Evolutionary conservation across 179 eudicot species (phyloP).

Genomic region (Nepenthes alata): DNA sequence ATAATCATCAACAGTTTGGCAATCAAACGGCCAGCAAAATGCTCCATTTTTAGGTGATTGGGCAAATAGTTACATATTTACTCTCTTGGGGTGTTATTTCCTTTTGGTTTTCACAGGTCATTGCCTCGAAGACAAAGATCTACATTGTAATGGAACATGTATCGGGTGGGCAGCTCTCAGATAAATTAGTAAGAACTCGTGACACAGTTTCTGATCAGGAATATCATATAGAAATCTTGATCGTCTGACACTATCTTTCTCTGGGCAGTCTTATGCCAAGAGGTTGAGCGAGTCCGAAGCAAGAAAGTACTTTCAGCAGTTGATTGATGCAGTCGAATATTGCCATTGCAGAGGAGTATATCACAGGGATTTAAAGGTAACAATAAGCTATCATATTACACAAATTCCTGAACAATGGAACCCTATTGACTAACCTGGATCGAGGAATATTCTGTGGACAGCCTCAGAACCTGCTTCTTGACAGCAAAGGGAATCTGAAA

Average conservation of each 20-base stretch:
- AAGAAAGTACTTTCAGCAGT: conserved; percentile 62
- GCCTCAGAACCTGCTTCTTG: conserved; percentile 76
- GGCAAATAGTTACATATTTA: neutral
- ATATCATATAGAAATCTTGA: neutral
- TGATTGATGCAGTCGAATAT: conserved; percentile 70
- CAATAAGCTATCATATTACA: neutral
- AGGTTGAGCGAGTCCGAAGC: conserved; percentile 35
- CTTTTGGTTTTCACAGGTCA: conserved; percentile 21
- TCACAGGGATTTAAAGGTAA: conserved; percentile 74
- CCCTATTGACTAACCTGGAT: neutral
- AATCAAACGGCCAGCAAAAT: neutral
- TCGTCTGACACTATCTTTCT: neutral
- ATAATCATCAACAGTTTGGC: neutral
- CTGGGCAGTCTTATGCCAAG: conserved; percentile 22
- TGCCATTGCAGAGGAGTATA: conserved; percentile 74
- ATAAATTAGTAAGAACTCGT: conserved; percentile 31
- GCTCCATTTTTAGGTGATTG: neutral
- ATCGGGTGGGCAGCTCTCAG: conserved; percentile 49
- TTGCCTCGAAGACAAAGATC: conserved; percentile 45
- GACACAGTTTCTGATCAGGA: neutral
- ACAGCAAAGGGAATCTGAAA: conserved; percentile 53
- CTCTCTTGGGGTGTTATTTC: neutral
- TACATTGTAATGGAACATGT: conserved; percentile 51
- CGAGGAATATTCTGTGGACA: conserved; percentile 7
- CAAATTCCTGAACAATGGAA: neutral